Base-by-base conservation (phyloP, 345 rosid species). In the Citrus trifoliata region DNA sequence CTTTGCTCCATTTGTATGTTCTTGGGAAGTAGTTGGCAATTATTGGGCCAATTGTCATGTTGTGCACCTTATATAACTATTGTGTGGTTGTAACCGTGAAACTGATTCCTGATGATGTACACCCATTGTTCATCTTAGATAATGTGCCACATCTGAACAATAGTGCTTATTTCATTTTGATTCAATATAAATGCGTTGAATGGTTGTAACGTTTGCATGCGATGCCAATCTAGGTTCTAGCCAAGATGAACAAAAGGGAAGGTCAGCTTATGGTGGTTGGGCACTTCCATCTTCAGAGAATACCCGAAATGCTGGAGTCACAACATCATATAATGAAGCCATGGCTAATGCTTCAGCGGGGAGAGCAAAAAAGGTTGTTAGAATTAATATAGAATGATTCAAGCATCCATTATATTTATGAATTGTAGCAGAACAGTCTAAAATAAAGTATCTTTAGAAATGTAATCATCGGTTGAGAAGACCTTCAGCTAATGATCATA, bases 371-470 rank as follows among this genome's bases (percentile, higher is more conserved):
- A 92, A 84, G n/a, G 86, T 90, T 48, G 89, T 94, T 70, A 87
- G 97, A 74, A 91, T 92, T 82, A 92, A 90, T 84, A 91, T 94
- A 75, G 95, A 94, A 32, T 94, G 78, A 82, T 78, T 63, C n/a
- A 46, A 32, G 35, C 48, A 1, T 24, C 10, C 19, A 2, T 32
- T 14, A 1, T 18, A 46, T 0, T 46, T 12, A 46, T 2, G 16
- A 46, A 12, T 46, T 46, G 51, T 46, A 46, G 51, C 51, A 46
- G 4, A 46, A 12, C 0, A 46, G 51, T 46, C 13, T 46, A 0
- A 28, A 4, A 30, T 63, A 30, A 30, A 63, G 32, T 27, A 28
- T 14, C 22, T 30, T 30, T 64, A 32, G 68, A 16, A 30, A 64
- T 32, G 14, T 33, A 2, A 7, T 6, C 18, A 6, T 32, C 0